Percentiles rank a stretch among this genome's conserved stretches.
Conservation (phyloP, 1,139 yeast genomes). For the Nakaseomyces uthaithaninus region DNA sequence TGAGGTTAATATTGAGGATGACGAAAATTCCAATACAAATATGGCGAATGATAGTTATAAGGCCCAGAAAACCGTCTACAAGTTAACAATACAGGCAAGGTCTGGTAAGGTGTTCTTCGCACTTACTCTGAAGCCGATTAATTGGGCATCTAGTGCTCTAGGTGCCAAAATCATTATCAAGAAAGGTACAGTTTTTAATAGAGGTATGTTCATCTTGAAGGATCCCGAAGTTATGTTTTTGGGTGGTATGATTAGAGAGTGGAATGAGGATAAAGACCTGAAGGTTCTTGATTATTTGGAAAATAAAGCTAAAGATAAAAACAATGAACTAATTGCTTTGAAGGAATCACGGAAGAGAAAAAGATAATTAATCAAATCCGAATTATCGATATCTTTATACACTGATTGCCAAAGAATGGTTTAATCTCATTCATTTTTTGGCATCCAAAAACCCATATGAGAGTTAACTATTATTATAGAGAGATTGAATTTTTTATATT, state of each 20-base stretch:
- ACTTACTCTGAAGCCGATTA: constrained; percentile 28
- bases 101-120: constrained; percentile 34
- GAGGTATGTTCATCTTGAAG: constrained; percentile 26
- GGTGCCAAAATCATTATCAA: constrained; percentile 29
- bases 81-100: constrained; percentile 36
- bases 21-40: constrained; percentile 17
- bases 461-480: too few species aligned
- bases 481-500: too few species aligned
- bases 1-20: constrained; percentile 22
- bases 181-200: constrained; percentile 22
- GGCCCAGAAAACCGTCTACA: constrained; percentile 23
- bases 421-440: too few species aligned
- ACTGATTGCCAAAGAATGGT: too few species aligned
- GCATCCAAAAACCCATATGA: too few species aligned
- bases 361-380: constrained; percentile 6
- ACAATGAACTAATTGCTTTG: constrained; percentile 5
- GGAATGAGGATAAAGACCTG: constrained; percentile 29
- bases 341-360: constrained; percentile 16
- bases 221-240: constrained; percentile 20
- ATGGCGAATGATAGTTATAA: constrained; percentile 11
- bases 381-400: too few species aligned
- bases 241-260: constrained; percentile 27
- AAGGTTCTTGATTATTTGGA: constrained; percentile 27
- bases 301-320: constrained; percentile 19
- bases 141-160: constrained; percentile 21